phyloP scores from a whole-genome alignment of 164 flowering plant genomes.

The Aristolochia californica region DNA sequence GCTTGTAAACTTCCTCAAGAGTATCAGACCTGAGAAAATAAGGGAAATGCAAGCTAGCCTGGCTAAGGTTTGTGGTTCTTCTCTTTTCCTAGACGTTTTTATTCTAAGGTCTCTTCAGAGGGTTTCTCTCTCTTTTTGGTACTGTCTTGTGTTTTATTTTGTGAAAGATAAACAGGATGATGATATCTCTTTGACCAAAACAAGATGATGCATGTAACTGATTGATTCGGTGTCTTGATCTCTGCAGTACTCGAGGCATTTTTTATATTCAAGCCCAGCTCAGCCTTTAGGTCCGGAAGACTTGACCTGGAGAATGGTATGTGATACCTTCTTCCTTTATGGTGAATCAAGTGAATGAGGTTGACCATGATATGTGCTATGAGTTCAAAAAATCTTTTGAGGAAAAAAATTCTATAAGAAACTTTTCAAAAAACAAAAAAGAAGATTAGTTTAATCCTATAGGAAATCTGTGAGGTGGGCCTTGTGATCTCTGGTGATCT shows the following conservation, averaged over 20 bases:
- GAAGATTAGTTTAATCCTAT: too few relatives aligned
- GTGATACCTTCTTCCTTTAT: constrained; percentile 11
- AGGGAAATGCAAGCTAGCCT: constrained; percentile 55
- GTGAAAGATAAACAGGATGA: too few relatives aligned
- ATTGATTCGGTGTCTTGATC: not conserved
- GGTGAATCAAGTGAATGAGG: not conserved
- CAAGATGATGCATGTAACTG: not conserved
- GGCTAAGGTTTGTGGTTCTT: constrained; percentile 46
- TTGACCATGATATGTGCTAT: not conserved
- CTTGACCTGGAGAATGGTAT: constrained; percentile 92
- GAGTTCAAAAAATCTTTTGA: too few relatives aligned
- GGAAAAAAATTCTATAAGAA: too few relatives aligned
- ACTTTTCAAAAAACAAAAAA: too few relatives aligned
- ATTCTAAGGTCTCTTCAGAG: too few relatives aligned
- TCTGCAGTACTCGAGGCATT: constrained; percentile 70
- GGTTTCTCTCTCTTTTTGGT: not conserved
- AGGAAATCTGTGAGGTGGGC: too few relatives aligned
- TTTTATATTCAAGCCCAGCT: constrained; percentile 82
- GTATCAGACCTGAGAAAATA: constrained; percentile 33
- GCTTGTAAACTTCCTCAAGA: constrained; percentile 58
- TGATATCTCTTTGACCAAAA: too few relatives aligned
- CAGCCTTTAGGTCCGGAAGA: constrained; percentile 90
- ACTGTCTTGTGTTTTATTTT: not conserved
- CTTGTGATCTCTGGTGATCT: too few relatives aligned
- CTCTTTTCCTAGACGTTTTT: too few relatives aligned